Conservation (phyloP, 441 rosid genomes). For the Erodium trifolium region DNA sequence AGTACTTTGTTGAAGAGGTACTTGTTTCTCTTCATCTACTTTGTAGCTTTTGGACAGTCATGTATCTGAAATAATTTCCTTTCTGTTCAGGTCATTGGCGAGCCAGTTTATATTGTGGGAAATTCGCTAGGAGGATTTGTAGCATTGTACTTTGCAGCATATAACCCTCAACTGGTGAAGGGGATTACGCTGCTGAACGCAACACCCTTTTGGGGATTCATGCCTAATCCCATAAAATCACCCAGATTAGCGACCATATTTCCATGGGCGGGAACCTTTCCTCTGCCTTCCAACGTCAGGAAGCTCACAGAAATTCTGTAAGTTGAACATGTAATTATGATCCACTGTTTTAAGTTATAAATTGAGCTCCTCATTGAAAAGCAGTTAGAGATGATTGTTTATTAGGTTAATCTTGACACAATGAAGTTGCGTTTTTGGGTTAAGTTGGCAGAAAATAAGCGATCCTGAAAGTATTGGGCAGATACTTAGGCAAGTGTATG, state of each 20-base stretch:
- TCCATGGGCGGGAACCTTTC: constrained; percentile 91
- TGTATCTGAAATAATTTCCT: not conserved
- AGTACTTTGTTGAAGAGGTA: constrained; percentile 63
- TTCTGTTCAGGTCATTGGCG: constrained; percentile 61
- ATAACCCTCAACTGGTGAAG: constrained; percentile 64
- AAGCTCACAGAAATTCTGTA: constrained; percentile 61
- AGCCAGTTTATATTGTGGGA: constrained; percentile 79
- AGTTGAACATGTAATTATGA: constrained; percentile 26
- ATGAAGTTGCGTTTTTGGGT: not conserved
- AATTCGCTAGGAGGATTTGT: constrained; percentile 91
- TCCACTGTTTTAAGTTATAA: not conserved
- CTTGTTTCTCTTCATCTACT: too few species aligned
- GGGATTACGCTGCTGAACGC: constrained; percentile 87
- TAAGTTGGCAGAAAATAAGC: constrained; percentile 77
- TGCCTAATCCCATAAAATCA: constrained; percentile 66
- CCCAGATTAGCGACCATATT: constrained; percentile 58
- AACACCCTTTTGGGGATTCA: constrained; percentile 91
- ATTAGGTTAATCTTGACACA: not conserved
- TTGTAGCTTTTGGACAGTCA: not conserved
- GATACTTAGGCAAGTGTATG: constrained; percentile 77
- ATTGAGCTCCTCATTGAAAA: too few species aligned
- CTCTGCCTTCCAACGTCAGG: constrained; percentile 64
- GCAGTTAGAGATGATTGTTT: not conserved
- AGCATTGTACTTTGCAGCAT: constrained; percentile 73
- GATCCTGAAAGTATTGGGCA: constrained; percentile 71